Evolutionary conservation across 2,329 filamentous ascomycete species (phyloP), one percentile per base, ranked within the genome.

Genomic region (Ophiostoma perfectum): DNA sequence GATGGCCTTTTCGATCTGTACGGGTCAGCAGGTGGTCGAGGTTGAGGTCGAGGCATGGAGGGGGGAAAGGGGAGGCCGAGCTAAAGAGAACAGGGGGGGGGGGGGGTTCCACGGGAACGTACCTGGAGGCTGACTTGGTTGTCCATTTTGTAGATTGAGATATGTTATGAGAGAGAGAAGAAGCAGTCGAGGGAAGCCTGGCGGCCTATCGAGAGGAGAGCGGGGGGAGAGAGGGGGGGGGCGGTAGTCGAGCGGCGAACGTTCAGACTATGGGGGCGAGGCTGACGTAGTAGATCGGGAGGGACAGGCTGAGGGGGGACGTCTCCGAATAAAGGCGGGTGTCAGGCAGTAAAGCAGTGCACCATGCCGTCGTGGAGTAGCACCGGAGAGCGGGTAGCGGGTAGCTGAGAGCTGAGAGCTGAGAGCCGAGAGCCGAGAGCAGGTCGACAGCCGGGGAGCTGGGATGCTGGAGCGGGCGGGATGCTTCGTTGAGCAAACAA

Each of bases 1-100:
- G 81, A 98, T 95, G 79, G 95, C 95, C 81, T 92, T 94, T 81
- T 95, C 91, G 79, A 97, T 89, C 92, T 97, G 76, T 16, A 64
- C 58, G 5, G 12, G 64, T 66, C 39, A 63, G 41, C 7, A 38
- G 27, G 27, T 27, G 27, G 27, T 2, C 27, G 27, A 5, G 27
- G 4, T 44, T 6, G 18, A 3, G 44, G 42, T 7, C 42, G 11
- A 60, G 45, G 36, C 7, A 42, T 27, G 3, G n/a, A 11, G 12
- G 52, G 8, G 18, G 16, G 41, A 18, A 16, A 4, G 27, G 63
- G 38, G 45, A 47, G 39, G 38, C n/a, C n/a, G 8, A 52, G 12
- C 42, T 44, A 12, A 44, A 44, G 42, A 44, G 42, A 44, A 27
- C 16, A 14, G 16, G 47, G 5, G 5, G 14, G 49, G 45, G n/a